phyloP scores from a whole-genome alignment of 169 alveolate genomes.

The Plasmodium coatneyi region DNA sequence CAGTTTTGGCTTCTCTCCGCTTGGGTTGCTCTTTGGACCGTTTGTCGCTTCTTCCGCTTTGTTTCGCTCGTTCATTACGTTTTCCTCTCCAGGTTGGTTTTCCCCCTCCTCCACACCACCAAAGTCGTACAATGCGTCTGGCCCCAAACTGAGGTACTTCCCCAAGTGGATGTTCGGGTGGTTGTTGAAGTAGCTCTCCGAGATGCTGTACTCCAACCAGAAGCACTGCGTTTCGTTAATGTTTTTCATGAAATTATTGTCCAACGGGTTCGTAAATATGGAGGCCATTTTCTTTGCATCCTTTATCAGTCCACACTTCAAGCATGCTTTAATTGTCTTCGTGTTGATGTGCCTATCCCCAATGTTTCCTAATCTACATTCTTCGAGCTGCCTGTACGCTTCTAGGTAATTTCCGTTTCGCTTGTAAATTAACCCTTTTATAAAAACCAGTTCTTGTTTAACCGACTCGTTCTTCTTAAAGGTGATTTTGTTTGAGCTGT shows the following conservation, averaged over 20 bases:
- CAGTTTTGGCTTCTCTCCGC: background rate
- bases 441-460: slow-evolving; percentile 60
- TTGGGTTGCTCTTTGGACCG: background rate
- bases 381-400: slow-evolving; percentile 42
- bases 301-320: slow-evolving; percentile 66
- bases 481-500: slow-evolving; percentile 31
- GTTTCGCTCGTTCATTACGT: background rate
- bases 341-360: slow-evolving; percentile 65
- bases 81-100: background rate
- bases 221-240: slow-evolving; percentile 68
- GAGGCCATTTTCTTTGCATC: slow-evolving; percentile 57
- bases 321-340: slow-evolving; percentile 43
- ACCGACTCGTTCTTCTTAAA: slow-evolving; percentile 13
- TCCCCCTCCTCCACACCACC: background rate
- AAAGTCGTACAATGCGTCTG: slow-evolving; percentile 17
- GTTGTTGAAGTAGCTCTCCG: slow-evolving; percentile 12
- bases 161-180: slow-evolving; percentile 60
- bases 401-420: slow-evolving; percentile 65
- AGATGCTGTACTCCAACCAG: slow-evolving; percentile 49
- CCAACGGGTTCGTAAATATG: slow-evolving; percentile 59
- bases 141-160: background rate
- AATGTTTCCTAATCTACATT: slow-evolving; percentile 36
- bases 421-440: slow-evolving; percentile 71
- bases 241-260: slow-evolving; percentile 60
- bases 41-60: background rate